Evolutionary conservation across 106 monocot genomes (phyloP).

Genomic region (Xerophyta viscosa): DNA sequence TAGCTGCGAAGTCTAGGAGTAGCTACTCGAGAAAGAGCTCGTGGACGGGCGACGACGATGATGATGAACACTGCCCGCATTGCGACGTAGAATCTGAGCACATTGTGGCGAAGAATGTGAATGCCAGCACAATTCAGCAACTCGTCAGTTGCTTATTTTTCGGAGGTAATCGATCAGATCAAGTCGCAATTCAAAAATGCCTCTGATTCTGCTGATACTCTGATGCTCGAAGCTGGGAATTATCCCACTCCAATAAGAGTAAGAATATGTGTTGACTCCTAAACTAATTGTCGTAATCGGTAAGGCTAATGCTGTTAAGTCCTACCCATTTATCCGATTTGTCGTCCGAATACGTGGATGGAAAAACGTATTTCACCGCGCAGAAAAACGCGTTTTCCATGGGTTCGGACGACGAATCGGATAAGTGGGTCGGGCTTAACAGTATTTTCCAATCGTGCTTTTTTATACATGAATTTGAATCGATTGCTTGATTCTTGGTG

Average conservation of each 20-base stretch:
- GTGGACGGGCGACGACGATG: background rate
- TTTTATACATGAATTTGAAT: too few species aligned
- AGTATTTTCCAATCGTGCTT: too few species aligned
- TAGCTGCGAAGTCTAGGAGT: background rate
- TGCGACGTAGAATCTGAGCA: background rate
- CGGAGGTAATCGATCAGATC: slow-evolving; percentile 24
- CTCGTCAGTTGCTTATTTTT: slow-evolving; percentile 7
- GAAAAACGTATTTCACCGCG: too few species aligned
- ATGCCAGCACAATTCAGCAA: background rate
- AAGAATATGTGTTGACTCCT: background rate
- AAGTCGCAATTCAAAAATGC: slow-evolving; percentile 15
- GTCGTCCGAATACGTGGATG: too few species aligned
- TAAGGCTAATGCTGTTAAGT: too few species aligned
- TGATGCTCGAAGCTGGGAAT: slow-evolving; percentile 30
- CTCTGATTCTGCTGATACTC: slow-evolving; percentile 11
- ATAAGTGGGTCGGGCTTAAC: too few species aligned
- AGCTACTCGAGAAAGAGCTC: background rate
- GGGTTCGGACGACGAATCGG: too few species aligned
- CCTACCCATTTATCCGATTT: too few species aligned
- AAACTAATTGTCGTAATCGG: background rate
- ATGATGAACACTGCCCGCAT: background rate
- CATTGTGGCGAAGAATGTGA: slow-evolving; percentile 11
- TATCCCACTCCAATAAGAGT: slow-evolving; percentile 4
- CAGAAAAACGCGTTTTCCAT: too few species aligned
- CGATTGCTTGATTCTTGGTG: too few species aligned